Conservation (phyloP, 2,329 filamentous ascomycete species). For the Diaporthe aspalathi region DNA sequence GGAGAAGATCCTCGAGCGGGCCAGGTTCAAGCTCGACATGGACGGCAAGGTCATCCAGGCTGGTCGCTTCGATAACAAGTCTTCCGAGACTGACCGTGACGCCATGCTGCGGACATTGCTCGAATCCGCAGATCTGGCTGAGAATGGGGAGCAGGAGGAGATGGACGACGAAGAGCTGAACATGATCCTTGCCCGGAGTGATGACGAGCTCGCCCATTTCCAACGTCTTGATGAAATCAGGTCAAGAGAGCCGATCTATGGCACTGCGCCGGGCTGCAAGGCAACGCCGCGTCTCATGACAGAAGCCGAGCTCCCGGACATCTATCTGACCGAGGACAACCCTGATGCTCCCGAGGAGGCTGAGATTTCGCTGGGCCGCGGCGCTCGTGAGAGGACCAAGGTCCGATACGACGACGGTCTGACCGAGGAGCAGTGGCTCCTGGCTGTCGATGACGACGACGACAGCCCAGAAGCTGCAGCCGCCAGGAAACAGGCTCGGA, state of each 20-base stretch:
- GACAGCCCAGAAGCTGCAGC: conserved; percentile 94
- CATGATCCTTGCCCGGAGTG: conserved; percentile 88
- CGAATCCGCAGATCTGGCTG: conserved; percentile 80
- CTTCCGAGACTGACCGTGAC: conserved; percentile 97
- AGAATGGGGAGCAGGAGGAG: conserved; percentile 84
- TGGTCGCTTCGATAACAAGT: conserved; percentile 99
- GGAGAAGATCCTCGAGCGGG: conserved; percentile 97
- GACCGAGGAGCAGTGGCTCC: conserved; percentile 98
- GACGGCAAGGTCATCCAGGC: conserved; percentile 99
- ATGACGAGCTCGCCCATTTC: conserved; percentile 82
- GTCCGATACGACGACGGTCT: conserved; percentile 97
- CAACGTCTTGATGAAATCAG: conserved; percentile 86
- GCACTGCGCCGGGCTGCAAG: conserved; percentile 71
- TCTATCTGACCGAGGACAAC: conserved; percentile 90
- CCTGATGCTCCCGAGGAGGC: conserved; percentile 81
- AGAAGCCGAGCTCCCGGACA: conserved; percentile 90
- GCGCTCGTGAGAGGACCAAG: conserved; percentile 92
- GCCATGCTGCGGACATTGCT: conserved; percentile 94
- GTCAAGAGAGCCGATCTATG: conserved; percentile 74
- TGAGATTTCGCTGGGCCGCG: conserved; percentile 82
- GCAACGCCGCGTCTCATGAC: conserved; percentile 82
- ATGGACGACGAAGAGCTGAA: conserved; percentile 99
- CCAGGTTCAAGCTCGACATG: conserved; percentile 98
- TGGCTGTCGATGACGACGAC: conserved; percentile 96
- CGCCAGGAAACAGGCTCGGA: conserved; percentile 86